A percentile compares a stretch with the other conserved stretches of the same genome.
Evolutionary conservation across 2,329 filamentous ascomycete genomes (phyloP).

Genomic region (Pseudocercospora crystallina): DNA sequence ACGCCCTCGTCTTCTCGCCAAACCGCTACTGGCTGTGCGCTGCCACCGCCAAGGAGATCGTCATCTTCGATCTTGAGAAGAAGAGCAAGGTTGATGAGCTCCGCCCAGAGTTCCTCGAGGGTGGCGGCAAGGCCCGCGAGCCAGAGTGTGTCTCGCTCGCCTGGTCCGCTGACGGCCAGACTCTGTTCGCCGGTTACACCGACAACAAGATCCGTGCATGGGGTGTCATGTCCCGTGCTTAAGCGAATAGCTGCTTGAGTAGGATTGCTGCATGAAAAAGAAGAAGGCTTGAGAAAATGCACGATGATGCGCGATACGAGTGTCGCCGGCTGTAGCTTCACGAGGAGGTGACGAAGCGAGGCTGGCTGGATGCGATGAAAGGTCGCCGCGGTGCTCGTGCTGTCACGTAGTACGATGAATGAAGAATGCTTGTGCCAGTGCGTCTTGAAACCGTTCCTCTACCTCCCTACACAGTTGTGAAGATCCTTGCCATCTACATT

Average conservation of each 20-base stretch:
- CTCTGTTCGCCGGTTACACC: constrained; percentile 98
- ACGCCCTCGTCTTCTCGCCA: constrained; percentile 99
- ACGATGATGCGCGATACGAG: constrained; percentile 41
- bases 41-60: constrained; percentile 94
- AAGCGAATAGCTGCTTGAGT: constrained; percentile 21
- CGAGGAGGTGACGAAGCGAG: constrained; percentile 22
- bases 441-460: too few species aligned
- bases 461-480: too few species aligned
- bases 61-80: constrained; percentile 99
- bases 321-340: constrained; percentile 29
- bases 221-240: constrained; percentile 90
- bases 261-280: constrained; percentile 3
- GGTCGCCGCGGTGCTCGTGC: constrained; percentile 38
- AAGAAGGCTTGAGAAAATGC: constrained; percentile 22
- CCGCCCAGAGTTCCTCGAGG: constrained; percentile 94
- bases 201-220: constrained; percentile 98
- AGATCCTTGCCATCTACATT: too few species aligned
- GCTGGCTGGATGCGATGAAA: constrained; percentile 36
- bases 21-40: constrained; percentile 99
- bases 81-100: constrained; percentile 99
- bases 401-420: constrained; percentile 13
- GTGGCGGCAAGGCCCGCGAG: constrained; percentile 98
- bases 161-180: constrained; percentile 98
- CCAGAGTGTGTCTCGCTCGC: constrained; percentile 97
- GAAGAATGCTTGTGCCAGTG: constrained; percentile 5